Percentiles rank a stretch among this genome's conserved stretches.
These are phyloP conservation scores for Sisymbrium altissimum DNA, from an alignment of 345 rosid species.

Conservation along the genomic window DNA sequence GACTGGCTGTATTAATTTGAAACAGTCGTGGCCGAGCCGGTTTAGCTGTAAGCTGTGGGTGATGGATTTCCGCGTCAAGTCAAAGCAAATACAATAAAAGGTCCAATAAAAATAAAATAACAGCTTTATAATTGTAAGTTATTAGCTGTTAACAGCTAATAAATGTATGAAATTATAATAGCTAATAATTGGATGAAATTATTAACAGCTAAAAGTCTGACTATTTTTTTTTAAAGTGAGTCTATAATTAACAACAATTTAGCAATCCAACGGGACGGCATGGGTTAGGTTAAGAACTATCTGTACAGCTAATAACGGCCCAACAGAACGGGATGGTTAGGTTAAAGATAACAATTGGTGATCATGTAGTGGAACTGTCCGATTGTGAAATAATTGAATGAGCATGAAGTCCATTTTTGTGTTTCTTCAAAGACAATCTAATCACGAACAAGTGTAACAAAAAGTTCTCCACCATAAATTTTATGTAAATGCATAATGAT, in stretches of 20 bases:
- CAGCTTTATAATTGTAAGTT: background rate
- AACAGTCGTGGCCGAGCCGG: slow-evolving; percentile 23
- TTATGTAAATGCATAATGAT: slow-evolving; percentile 19
- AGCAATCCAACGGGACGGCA: background rate
- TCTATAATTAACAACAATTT: background rate
- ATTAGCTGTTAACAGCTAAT: slow-evolving; percentile 26
- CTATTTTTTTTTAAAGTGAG: background rate
- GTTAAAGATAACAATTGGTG: background rate
- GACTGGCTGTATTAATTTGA: background rate
- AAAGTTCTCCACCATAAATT: slow-evolving; percentile 18
- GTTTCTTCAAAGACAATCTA: slow-evolving; percentile 35
- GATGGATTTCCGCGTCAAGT: background rate
- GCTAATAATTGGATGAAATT: background rate
- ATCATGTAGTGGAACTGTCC: background rate
- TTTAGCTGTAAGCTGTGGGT: slow-evolving; percentile 14
- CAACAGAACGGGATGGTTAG: slow-evolving; percentile 11
- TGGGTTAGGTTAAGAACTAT: slow-evolving; percentile 7
- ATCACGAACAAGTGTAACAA: slow-evolving; percentile 15
- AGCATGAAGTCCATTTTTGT: slow-evolving; percentile 15
- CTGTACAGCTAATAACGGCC: background rate
- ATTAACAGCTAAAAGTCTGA: background rate
- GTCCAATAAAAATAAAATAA: background rate
- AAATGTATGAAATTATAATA: background rate
- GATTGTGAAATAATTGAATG: background rate
- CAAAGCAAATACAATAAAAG: slow-evolving; percentile 1